Conservation (phyloP, 805 yeast genomes). For the Debaryomyces hansenii region DNA sequence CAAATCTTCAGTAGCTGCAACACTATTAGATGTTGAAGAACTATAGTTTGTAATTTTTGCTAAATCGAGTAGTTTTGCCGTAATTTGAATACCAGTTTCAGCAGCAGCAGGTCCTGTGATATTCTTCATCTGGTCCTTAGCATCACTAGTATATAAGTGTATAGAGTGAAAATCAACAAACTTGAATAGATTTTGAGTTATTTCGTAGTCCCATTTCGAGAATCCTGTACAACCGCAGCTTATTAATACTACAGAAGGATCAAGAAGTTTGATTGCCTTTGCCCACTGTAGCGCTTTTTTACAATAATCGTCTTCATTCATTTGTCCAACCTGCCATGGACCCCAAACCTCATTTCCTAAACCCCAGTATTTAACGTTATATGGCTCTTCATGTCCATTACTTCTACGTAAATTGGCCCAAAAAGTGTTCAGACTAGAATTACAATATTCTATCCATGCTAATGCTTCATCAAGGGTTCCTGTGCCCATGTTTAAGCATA, state of each 20-base stretch:
- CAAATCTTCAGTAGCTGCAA: neutral
- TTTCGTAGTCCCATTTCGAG: slow-evolving; percentile 27
- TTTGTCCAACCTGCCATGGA: slow-evolving; percentile 35
- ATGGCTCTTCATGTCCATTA: slow-evolving; percentile 33
- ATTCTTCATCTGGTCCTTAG: slow-evolving; percentile 21
- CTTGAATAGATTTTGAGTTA: slow-evolving; percentile 21
- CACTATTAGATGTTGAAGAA: slow-evolving; percentile 9
- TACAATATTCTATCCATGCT: slow-evolving; percentile 35
- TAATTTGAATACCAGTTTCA: slow-evolving; percentile 27
- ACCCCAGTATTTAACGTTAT: slow-evolving; percentile 35
- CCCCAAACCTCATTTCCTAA: slow-evolving; percentile 39
- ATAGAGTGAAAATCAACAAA: slow-evolving; percentile 29
- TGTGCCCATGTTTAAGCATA: slow-evolving; percentile 36
- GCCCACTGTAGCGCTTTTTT: slow-evolving; percentile 33
- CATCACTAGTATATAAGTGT: slow-evolving; percentile 27
- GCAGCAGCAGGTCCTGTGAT: slow-evolving; percentile 29
- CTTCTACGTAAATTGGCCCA: slow-evolving; percentile 32
- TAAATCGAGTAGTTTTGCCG: slow-evolving; percentile 24
- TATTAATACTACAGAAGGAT: slow-evolving; percentile 23
- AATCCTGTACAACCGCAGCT: slow-evolving; percentile 31
- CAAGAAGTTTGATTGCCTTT: slow-evolving; percentile 30
- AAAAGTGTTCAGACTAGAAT: slow-evolving; percentile 27
- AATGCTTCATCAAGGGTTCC: slow-evolving; percentile 36
- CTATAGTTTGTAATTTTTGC: slow-evolving; percentile 21
- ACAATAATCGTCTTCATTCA: slow-evolving; percentile 25